Evolutionary conservation across 768 basidiomycete species (phyloP).

Genomic region (Mycena maculata): DNA sequence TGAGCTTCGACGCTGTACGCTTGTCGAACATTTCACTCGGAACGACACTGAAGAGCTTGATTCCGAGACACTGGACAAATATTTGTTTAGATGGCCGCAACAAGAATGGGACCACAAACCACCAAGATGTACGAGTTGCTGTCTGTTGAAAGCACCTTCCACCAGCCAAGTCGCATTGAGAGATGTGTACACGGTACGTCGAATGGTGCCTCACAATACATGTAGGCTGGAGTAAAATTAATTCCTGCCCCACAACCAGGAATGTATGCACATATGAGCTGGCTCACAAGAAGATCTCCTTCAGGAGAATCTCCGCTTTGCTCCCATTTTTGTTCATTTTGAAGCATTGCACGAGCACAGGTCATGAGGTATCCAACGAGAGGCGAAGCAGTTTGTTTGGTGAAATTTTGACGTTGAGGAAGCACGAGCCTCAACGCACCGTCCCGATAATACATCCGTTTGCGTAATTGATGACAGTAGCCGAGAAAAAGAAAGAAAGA

Average conservation of each 20-base stretch:
- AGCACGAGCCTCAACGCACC: slow-evolving; percentile 9
- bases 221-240: background rate
- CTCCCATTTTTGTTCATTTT: slow-evolving; percentile 2
- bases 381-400: background rate
- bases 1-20: slow-evolving; percentile 17
- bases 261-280: background rate
- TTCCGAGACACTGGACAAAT: slow-evolving; percentile 2
- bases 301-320: background rate
- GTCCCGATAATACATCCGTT: too few relatives aligned
- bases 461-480: too few relatives aligned
- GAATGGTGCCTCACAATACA: slow-evolving; percentile 16
- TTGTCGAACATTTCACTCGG: slow-evolving; percentile 13
- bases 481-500: too few relatives aligned
- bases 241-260: background rate
- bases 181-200: background rate
- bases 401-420: background rate
- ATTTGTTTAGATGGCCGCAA: background rate
- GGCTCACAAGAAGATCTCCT: background rate
- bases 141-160: slow-evolving; percentile 8
- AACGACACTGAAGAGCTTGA: slow-evolving; percentile 18
- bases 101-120: background rate
- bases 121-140: slow-evolving; percentile 5
- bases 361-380: background rate
- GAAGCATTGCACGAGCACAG: slow-evolving; percentile 3
- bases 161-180: slow-evolving; percentile 6